Evolutionary conservation across 2,329 filamentous ascomycete species (phyloP), one percentile per base, ranked within the genome.

Genomic region (Zymoseptoria crescenta): DNA sequence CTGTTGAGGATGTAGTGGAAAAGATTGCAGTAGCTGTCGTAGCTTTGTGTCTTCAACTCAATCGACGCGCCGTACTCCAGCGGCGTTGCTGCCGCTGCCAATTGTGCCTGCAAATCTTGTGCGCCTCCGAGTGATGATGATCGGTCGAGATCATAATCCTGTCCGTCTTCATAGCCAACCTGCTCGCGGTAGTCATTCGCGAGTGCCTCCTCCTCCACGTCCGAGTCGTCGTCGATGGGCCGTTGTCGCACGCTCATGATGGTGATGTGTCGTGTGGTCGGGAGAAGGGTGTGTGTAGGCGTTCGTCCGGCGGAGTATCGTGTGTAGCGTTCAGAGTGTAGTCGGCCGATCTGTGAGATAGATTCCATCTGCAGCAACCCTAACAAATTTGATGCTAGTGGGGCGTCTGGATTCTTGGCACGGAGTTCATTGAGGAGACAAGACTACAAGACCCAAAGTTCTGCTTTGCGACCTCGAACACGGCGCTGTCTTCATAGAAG

Each of bases 1-100:
- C 93, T 97, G 84, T 99, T 99, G 74, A 99, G 82, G 76, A 99
- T 96, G 79, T 91, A 97, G 81, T 99, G 94, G 81, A 99, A 99
- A 70, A 99, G 81, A 77, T 90, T 96, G 87, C 94, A 99, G 84
- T 99, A 99, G 75, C 91, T 90, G 80, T 99, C 94, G 82, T 99
- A 99, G 80, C 92, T 96, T 76, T 91, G 87, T 80, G 97, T 96
- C 80, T 97, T 97, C 76, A 90, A 89, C 77, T 97, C 94, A 58
- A 99, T 83, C 35, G 92, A 90, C 53, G 94, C 94, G 73, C 94
- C 91, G 77, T 96, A 97, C 75, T 99, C 94, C 67, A 99, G 83
- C 55, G 94, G 94, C 72, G 94, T 93, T 65, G 94, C 94, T 61
- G 94, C 94, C 66, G 92, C 91, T 65, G 87, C 87, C 64, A 99